Evolutionary conservation across 306 rosid species (phyloP), one percentile per base, ranked within the genome.

Genomic region (Begonia masoniana): DNA sequence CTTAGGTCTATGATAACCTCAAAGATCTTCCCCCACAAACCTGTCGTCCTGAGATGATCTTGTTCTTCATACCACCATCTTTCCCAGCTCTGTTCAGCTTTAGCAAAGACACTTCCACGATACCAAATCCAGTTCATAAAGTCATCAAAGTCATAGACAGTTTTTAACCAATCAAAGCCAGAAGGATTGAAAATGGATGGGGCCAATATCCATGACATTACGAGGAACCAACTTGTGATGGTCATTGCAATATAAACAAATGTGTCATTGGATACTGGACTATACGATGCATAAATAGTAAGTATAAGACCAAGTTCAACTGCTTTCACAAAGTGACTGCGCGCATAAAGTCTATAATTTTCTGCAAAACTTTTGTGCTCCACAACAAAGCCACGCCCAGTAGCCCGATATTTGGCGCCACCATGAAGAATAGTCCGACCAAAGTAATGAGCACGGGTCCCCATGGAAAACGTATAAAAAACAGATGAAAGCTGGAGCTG

Each of bases 51-150:
- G 23, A 88, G 68, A 70, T 88, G 96, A 67, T 82, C 95, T 66
- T 88, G 95, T 65, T 88, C 95, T 68, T 88, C 96, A 14, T 81
- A 77, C 96, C 96, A 88, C 96, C 96, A 88, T 65, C 76, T 81
- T 70, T 84, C 95, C 96, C 96, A 88, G 66, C 96, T 84, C 65
- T 88, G 80, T 68, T 84, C 96, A 67, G 92, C 85, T 73, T 84
- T 88, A 51, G 92, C 94, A 62, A 88, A 88, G 57, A 88, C 78
- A 51, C 94, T 79, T 43, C 83, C 92, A 8, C 71, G 77, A 60
- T 46, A 68, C 92, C 88, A 81, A 65, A 88, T 69, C 96, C 96
- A 88, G 74, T 47, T 77, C 77, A 81, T 79, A 50, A 84, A 88
- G 58, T 88, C 94, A 43, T 84, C 88, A 59, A 84, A 84, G 52